Conservation (phyloP, 768 basidiomycete genomes). For the Auriscalpium orientale region DNA sequence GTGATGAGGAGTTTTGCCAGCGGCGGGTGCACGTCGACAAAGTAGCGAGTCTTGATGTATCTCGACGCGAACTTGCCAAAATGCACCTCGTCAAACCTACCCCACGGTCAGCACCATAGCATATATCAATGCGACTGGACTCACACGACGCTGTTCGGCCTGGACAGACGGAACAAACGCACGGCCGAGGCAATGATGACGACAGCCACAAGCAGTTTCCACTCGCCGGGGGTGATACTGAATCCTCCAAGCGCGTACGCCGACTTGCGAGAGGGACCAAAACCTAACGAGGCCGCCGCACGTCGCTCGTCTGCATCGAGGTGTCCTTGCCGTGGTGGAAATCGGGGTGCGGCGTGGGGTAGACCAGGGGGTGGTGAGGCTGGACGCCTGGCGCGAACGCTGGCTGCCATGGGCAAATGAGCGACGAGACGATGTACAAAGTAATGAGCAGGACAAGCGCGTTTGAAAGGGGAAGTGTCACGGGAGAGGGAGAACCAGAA, state of each 20-base stretch:
- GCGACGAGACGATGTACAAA: constrained; percentile 1
- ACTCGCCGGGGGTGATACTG: constrained; percentile 62
- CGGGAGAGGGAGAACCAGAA: not conserved
- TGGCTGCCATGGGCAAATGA: constrained; percentile 18
- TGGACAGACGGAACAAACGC: constrained; percentile 78
- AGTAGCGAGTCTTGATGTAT: constrained; percentile 89
- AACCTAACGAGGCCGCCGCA: constrained; percentile 14
- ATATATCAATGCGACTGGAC: constrained; percentile 19
- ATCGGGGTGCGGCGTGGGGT: constrained; percentile 10
- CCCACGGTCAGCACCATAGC: not conserved
- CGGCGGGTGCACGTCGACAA: constrained; percentile 95
- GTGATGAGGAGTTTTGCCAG: constrained; percentile 95
- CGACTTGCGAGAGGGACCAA: constrained; percentile 12
- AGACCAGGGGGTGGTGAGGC: constrained; percentile 12
- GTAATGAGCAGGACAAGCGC: not conserved
- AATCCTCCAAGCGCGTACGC: constrained; percentile 46
- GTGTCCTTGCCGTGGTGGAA: constrained; percentile 14
- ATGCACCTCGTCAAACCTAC: constrained; percentile 95
- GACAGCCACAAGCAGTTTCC: constrained; percentile 62
- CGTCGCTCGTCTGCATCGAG: constrained; percentile 17
- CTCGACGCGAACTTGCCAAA: constrained; percentile 95
- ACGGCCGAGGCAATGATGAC: constrained; percentile 69
- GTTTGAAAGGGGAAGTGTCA: not conserved
- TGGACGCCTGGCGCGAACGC: constrained; percentile 14
- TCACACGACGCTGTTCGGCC: constrained; percentile 89